These are phyloP conservation scores for Nephelium lappaceum DNA, from an alignment of 345 rosid genomes.

Conservation along the genomic window DNA sequence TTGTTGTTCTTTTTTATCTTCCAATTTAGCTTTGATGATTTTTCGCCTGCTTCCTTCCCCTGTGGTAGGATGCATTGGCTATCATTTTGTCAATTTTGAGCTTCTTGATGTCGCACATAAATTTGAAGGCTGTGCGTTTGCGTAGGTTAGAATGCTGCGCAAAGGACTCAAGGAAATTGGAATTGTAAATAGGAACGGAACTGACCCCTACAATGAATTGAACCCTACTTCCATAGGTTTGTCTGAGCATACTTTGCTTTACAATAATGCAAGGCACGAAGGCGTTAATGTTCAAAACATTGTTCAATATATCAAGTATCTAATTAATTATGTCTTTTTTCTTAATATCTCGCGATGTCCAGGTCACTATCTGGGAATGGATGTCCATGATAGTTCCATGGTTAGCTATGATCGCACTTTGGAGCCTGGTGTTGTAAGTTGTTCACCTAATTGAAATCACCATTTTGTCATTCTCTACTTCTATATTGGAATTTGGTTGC, in stretches of 20 bases:
- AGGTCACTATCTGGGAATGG: slow-evolving; percentile 99
- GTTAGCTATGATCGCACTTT: slow-evolving; percentile 70
- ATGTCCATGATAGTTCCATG: slow-evolving; percentile 88
- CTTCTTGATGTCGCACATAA: slow-evolving; percentile 7
- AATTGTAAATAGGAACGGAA: slow-evolving; percentile 51
- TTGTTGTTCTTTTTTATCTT: not conserved
- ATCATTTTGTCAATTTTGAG: not conserved
- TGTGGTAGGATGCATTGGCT: not conserved
- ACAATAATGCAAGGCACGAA: not conserved
- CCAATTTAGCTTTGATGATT: not conserved
- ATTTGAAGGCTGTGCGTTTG: slow-evolving; percentile 27
- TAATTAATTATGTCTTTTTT: slow-evolving; percentile 1
- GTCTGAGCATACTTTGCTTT: slow-evolving; percentile 14
- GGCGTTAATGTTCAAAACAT: not conserved
- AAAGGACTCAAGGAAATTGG: slow-evolving; percentile 86
- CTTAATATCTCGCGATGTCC: slow-evolving; percentile 28
- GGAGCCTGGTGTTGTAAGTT: slow-evolving; percentile 94
- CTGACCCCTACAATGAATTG: slow-evolving; percentile 55
- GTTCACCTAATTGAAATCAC: slow-evolving; percentile 1
- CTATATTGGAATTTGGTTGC: not conserved
- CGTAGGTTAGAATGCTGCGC: slow-evolving; percentile 66
- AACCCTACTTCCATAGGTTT: slow-evolving; percentile 97
- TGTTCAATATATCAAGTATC: not conserved
- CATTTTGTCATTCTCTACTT: not conserved
- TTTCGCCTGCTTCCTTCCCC: not conserved